A percentile compares a stretch with the other conserved stretches of the same genome.
phyloP scores from a whole-genome alignment of 179 eudicot genomes.

The Beta corolliflora region DNA sequence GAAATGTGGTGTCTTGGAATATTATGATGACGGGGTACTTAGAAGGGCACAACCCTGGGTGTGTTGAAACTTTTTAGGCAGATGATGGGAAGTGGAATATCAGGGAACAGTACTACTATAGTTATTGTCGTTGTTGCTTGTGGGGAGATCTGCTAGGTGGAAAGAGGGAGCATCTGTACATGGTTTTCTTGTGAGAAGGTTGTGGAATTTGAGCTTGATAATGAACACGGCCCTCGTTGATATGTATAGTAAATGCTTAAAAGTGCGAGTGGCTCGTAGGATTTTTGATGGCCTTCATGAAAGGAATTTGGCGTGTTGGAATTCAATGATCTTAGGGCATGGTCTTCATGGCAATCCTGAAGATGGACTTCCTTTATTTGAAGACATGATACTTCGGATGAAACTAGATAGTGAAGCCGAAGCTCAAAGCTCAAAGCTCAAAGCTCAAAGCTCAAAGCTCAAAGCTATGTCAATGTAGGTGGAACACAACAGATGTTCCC shows the following conservation, averaged over 20 bases:
- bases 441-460: no score
- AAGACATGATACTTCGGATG: conserved; percentile 39
- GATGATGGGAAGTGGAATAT: conserved; percentile 37
- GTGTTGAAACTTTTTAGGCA: conserved; percentile 63
- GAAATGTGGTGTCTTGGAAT: conserved; percentile 71
- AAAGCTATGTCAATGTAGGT: conserved; percentile 4
- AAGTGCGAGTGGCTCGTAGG: conserved; percentile 48
- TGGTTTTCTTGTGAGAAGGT: conserved; percentile 43
- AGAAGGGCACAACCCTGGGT: conserved; percentile 50
- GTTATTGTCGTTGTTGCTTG: conserved; percentile 64
- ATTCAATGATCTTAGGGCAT: conserved; percentile 81
- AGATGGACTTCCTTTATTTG: conserved; percentile 57
- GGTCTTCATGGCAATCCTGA: conserved; percentile 66
- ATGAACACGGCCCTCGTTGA: conserved; percentile 56
- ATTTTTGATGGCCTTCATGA: conserved; percentile 54
- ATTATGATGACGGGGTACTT: conserved; percentile 64
- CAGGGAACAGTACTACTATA: conserved; percentile 47
- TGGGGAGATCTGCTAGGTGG: conserved; percentile 63
- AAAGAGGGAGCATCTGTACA: conserved; percentile 75
- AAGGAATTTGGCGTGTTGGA: conserved; percentile 74
- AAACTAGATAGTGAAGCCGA: conserved; percentile 15
- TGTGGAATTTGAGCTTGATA: conserved; percentile 42
- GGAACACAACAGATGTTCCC: conserved; percentile 36
- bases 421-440: no score
- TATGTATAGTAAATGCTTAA: conserved; percentile 74